Evolutionary conservation across 805 yeast genomes (phyloP), one percentile per base, ranked within the genome.

Genomic region (Myxozyma neotropica): DNA sequence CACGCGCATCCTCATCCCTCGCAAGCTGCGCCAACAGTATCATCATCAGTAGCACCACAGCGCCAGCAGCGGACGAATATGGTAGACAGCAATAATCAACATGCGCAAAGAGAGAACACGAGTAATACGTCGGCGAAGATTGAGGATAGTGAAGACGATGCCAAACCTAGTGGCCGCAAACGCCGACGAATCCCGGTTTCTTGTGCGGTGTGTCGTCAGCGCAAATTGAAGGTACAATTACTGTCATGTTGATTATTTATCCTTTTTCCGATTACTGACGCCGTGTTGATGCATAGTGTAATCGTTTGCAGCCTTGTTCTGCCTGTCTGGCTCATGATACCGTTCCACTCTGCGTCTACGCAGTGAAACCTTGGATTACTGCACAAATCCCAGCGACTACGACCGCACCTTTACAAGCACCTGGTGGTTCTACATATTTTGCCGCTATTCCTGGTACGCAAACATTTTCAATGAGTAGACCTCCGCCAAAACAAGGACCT

Each of bases 201-300:
- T n/a, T 64, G 67, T 38, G 52, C 63, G 4, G 57, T 59, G 15
- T 64, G 67, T 48, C 66, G 67, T 27, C 66, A 63, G 59, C 65
- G 67, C 27, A 64, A 64, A 35, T 54, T 64, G 13, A 64, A 64
- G 65, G 67, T 63, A 19, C 2, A 4, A 2, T 7, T 17, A 6
- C 19, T 7, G 13, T 6, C 15, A 10, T 10, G 3, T 1, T 12
- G 31, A 17, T 1, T 15, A 15, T 13, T 27, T 17, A 13, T 19
- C 19, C n/a, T 13, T 35, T 46, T 35, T 2, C n/a, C 21, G 4
- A 38, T 4, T 15, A 19, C 21, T 17, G 26, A 19, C n/a, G n/a
- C n/a, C n/a, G n/a, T n/a, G n/a, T n/a, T n/a, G n/a, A n/a, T n/a
- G n/a, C n/a, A n/a, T n/a, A 63, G 67, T 64, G 67, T 43, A 53